Evolutionary conservation across 2,329 filamentous ascomycete species (phyloP), one percentile per base, ranked within the genome.

Genomic region (Fusarium sp.): DNA sequence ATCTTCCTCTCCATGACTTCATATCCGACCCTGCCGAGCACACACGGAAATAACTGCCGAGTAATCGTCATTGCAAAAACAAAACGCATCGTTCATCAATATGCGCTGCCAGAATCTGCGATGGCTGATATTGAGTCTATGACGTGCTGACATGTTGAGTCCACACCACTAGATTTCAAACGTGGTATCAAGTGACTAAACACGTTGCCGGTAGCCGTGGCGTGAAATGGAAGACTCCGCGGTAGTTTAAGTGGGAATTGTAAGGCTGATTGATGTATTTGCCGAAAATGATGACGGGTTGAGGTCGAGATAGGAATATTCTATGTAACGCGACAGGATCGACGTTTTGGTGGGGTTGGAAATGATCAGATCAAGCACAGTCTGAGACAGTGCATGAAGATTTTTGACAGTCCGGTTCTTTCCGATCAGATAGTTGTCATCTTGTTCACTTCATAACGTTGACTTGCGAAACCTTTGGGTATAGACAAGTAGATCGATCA

Each of bases 171-270:
- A 35, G 7, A 9, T n/a, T 42, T 32, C 35, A 6, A 47, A n/a
- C 30, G 13, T 32, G 19, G 15, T 13, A 35, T 62, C 43, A 12
- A 42, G 19, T 30, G 50, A 54, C 33, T 15, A 28, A 35, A 49
- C 25, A 7, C 6, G 30, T 28, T 69, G 67, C 67, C 65, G 67
- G 16, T 46, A 69, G 19, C 67, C 58, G 65, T 47, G 64, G 50
- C 33, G 50, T 18, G 2, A 19, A 21, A 32, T 38, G 28, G n/a
- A 4, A 4, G 10, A 42, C 19, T 9, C 32, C 18, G 9, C 33
- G 44, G 23, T 35, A 43, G 21, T n/a, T 59, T 9, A 23, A 30
- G 5, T 18, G 33, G 19, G 42, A 47, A 33, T 35, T 7, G 8
- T 25, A 64, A 58, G 35, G 44, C 30, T 64, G 25, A 33, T 69